Percentiles rank a stretch among this genome's conserved stretches.
Conservation (phyloP, 805 yeast genomes). For the Metschnikowia dekortorum region DNA sequence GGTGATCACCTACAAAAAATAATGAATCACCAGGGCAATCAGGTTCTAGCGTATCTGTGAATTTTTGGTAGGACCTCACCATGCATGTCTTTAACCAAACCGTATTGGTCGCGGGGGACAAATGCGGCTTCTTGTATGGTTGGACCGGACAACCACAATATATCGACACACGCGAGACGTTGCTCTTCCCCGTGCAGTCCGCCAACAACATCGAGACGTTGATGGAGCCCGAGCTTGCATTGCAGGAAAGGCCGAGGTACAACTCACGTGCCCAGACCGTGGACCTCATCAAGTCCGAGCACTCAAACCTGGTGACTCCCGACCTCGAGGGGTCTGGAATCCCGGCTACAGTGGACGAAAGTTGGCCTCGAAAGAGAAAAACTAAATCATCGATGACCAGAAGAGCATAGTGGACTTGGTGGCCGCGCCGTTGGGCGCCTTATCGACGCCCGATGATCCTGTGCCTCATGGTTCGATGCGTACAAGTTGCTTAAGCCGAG, state of each 20-base stretch:
- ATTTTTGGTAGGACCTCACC: no score
- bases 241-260: constrained; percentile 21
- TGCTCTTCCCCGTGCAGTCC: constrained; percentile 69
- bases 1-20: no score
- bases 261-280: constrained; percentile 11
- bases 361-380: constrained; percentile 28
- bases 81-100: no score
- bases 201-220: constrained; percentile 38
- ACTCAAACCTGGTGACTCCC: constrained; percentile 27
- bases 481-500: no score
- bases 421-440: constrained; percentile 20
- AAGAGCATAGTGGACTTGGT: constrained; percentile 25
- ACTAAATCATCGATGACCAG: constrained; percentile 30
- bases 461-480: not conserved
- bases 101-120: no score
- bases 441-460: constrained; percentile 15
- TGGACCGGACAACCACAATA: no score
- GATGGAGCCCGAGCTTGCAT: constrained; percentile 3
- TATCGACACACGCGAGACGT: constrained; percentile 35
- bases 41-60: no score
- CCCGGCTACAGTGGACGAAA: constrained; percentile 20
- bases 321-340: constrained; percentile 15
- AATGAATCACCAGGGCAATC: no score
- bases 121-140: no score
- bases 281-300: constrained; percentile 27